Conservation (phyloP, 176 grass and related monocot species). For the Raddia distichophylla region DNA sequence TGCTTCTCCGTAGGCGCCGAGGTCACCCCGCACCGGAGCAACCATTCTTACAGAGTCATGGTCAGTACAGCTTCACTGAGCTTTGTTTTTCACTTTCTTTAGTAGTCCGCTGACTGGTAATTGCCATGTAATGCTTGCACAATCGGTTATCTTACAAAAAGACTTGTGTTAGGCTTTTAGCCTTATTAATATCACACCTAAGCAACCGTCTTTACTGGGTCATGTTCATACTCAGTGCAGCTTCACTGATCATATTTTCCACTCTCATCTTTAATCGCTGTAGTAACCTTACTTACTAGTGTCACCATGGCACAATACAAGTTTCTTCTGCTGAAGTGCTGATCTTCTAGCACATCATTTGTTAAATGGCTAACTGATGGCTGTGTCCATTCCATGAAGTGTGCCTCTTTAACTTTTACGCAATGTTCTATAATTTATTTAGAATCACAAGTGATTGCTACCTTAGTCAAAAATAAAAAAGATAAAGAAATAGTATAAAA, state of each 20-base stretch:
- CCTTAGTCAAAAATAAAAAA: not conserved
- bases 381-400: not conserved
- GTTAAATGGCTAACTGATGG: not conserved
- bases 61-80: constrained; percentile 48
- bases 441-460: not conserved
- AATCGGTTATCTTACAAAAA: not conserved
- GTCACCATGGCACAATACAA: not conserved
- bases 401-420: not conserved
- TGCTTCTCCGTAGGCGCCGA: constrained; percentile 97
- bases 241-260: too few relatives aligned
- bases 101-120: not conserved
- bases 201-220: too few relatives aligned
- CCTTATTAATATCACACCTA: too few relatives aligned
- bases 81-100: constrained; percentile 9
- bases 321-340: not conserved
- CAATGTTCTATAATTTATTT: constrained; percentile 9
- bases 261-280: not conserved
- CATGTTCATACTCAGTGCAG: too few relatives aligned
- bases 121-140: not conserved
- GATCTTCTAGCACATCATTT: constrained; percentile 4
- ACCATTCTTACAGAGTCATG: constrained; percentile 95
- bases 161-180: not conserved
- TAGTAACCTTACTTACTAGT: not conserved
- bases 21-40: constrained; percentile 87
- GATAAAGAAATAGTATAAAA: not conserved